Evolutionary conservation across 176 grass and related monocot species (phyloP).

Genomic region (Poa pratensis): DNA sequence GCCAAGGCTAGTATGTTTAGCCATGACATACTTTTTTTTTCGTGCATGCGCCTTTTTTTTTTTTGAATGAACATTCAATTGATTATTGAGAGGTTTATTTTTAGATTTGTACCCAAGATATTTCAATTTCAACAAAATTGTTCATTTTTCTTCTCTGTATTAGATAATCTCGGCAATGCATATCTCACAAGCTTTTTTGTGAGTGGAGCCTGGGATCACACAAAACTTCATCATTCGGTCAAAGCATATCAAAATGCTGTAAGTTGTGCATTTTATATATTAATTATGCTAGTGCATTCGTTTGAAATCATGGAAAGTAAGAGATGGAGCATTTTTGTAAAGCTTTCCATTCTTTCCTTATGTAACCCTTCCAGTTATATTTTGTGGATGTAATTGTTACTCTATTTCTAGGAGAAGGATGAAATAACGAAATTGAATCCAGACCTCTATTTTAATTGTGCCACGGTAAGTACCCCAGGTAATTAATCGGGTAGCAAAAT

Average conservation of each 20-base stretch:
- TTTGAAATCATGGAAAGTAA: conserved; percentile 5
- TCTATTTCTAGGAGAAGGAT: conserved; percentile 85
- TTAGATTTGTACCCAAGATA: conserved; percentile 14
- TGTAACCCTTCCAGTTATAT: conserved; percentile 12
- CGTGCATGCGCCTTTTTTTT: neutral
- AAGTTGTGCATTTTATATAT: conserved; percentile 53
- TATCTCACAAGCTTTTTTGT: conserved; percentile 95
- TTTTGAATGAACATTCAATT: conserved; percentile 1
- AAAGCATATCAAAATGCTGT: conserved; percentile 99
- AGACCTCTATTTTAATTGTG: conserved; percentile 91
- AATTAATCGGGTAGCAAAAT: conserved; percentile 11
- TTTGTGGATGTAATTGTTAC: conserved; percentile 33
- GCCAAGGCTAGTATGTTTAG: neutral
- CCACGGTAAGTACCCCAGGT: conserved; percentile 65
- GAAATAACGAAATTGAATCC: conserved; percentile 75
- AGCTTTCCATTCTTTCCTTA: conserved; percentile 35
- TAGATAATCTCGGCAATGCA: conserved; percentile 98
- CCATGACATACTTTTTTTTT: neutral
- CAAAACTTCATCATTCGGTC: conserved; percentile 74
- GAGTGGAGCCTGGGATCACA: conserved; percentile 79
- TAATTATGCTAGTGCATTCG: neutral
- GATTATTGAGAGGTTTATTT: conserved; percentile 15
- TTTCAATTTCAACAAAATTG: conserved; percentile 11
- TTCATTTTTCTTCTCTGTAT: conserved; percentile 14
- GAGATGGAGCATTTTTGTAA: neutral